A percentile compares a stretch with the other conserved stretches of the same genome.
Evolutionary conservation across 306 rosid species (phyloP).

Genomic region (Lagenaria siceraria): DNA sequence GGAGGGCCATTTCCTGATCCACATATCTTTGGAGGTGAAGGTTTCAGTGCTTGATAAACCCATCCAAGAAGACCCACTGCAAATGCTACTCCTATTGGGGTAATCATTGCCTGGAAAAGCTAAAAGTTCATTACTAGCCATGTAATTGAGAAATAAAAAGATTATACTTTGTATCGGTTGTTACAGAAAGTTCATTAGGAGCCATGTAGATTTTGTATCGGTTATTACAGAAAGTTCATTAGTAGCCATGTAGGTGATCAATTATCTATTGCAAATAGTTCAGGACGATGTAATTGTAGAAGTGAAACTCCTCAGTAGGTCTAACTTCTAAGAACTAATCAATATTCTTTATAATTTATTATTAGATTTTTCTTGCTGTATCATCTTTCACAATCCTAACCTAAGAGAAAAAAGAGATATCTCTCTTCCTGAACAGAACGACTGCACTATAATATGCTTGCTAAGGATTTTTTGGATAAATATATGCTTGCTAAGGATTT

Average conservation of each 20-base stretch:
- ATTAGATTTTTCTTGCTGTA: background rate
- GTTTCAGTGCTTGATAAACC: conserved; percentile 40
- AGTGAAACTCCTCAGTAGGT: background rate
- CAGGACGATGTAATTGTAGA: background rate
- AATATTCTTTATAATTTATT: background rate
- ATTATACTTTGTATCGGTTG: background rate
- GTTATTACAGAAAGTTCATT: background rate
- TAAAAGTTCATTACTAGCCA: background rate
- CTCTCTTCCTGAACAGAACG: background rate
- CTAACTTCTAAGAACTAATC: background rate
- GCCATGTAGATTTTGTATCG: background rate
- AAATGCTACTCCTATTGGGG: conserved; percentile 32
- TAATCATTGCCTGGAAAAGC: conserved; percentile 38
- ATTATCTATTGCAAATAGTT: background rate
- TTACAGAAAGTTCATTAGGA: background rate
- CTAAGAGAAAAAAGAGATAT: background rate
- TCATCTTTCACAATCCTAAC: background rate
- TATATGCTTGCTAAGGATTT: too few species aligned
- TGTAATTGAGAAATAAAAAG: background rate
- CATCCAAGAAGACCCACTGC: conserved; percentile 42
- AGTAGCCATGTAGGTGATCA: background rate
- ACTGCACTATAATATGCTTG: background rate
- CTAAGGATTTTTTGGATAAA: too few species aligned
- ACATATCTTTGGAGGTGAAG: conserved; percentile 50
- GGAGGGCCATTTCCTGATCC: conserved; percentile 56